phyloP scores from a whole-genome alignment of 345 rosid genomes.

The Mercurialis annua region DNA sequence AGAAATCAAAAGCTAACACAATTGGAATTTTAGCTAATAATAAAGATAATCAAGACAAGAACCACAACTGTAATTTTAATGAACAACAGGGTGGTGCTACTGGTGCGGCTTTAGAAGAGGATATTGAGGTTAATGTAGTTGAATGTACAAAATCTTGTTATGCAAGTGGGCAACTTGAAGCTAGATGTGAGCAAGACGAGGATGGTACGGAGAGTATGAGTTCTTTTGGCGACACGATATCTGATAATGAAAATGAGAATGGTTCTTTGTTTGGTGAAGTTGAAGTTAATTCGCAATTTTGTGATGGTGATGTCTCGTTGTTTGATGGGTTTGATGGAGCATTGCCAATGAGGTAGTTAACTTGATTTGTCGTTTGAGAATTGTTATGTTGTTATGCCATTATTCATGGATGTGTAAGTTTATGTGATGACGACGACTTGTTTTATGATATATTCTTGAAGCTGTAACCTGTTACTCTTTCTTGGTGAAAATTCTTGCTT shows the following conservation, averaged over 20 bases:
- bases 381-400: neutral
- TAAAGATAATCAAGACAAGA: constrained; percentile 37
- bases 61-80: constrained; percentile 29
- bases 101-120: constrained; percentile 18
- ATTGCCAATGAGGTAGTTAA: constrained; percentile 45
- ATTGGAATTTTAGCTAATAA: constrained; percentile 20
- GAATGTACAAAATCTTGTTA: constrained; percentile 24
- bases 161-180: constrained; percentile 12
- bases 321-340: constrained; percentile 26
- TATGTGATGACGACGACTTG: neutral
- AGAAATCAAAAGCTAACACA: constrained; percentile 24
- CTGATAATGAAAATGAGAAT: constrained; percentile 44
- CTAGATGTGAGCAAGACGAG: constrained; percentile 36
- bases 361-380: neutral
- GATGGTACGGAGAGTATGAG: constrained; percentile 65
- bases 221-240: constrained; percentile 63
- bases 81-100: constrained; percentile 18
- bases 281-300: constrained; percentile 62
- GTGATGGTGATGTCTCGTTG: constrained; percentile 20
- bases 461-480: neutral
- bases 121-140: constrained; percentile 53
- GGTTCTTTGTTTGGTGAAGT: constrained; percentile 41
- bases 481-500: neutral
- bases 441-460: neutral
- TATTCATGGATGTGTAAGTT: neutral